phyloP scores from a whole-genome alignment of 352 stramenopile genomes.

The Globisporangium emineosum region DNA sequence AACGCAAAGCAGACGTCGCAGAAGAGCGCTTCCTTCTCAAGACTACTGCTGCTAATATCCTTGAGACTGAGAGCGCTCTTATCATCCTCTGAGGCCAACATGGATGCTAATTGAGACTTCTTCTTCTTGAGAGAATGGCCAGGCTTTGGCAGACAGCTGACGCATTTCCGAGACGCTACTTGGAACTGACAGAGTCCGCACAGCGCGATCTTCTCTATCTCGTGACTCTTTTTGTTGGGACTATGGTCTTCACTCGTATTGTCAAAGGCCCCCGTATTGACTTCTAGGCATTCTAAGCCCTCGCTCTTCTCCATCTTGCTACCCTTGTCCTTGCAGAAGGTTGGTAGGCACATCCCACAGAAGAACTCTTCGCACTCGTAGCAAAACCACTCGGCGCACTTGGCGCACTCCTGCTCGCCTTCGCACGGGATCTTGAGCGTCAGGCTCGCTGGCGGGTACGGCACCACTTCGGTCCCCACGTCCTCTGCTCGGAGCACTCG shows the following conservation, averaged over 20 bases:
- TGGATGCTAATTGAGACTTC: neutral
- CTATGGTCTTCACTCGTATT: neutral
- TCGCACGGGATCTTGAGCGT: slow-evolving; percentile 44
- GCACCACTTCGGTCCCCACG: slow-evolving; percentile 41
- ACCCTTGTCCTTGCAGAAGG: slow-evolving; percentile 38
- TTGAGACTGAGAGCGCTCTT: neutral
- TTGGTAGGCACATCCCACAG: slow-evolving; percentile 35
- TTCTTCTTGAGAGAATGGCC: slow-evolving; percentile 12
- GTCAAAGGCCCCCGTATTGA: neutral
- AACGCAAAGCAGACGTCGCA: slow-evolving; percentile 71
- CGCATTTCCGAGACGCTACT: slow-evolving; percentile 48
- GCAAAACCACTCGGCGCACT: slow-evolving; percentile 58
- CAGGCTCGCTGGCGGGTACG: slow-evolving; percentile 35
- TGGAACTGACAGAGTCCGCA: slow-evolving; percentile 70
- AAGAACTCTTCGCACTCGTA: slow-evolving; percentile 61
- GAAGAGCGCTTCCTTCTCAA: slow-evolving; percentile 34
- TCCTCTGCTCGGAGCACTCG: slow-evolving; percentile 46
- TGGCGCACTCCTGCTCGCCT: slow-evolving; percentile 38
- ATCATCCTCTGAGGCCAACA: neutral
- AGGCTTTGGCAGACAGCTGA: slow-evolving; percentile 26
- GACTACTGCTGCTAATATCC: neutral
- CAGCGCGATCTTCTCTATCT: slow-evolving; percentile 35
- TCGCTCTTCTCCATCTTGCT: neutral
- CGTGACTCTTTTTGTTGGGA: slow-evolving; percentile 19
- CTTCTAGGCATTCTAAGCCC: neutral